Evolutionary conservation across 805 yeast genomes (phyloP).

Genomic region (Suhomyces tanzawaensis): DNA sequence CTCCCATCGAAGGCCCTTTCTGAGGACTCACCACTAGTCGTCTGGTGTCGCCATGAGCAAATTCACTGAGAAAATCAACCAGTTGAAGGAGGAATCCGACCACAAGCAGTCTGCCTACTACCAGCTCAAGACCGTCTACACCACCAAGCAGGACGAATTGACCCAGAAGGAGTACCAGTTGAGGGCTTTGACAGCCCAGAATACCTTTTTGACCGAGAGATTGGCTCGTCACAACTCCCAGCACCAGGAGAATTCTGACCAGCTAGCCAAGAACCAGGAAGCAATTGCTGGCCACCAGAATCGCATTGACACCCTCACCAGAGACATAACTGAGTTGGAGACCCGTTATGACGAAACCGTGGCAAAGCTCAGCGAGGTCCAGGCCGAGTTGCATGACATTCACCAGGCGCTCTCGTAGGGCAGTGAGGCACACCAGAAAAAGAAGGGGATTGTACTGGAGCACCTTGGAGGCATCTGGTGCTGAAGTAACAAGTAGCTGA

Average conservation of each 20-base stretch:
- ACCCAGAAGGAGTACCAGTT: conserved; percentile 15
- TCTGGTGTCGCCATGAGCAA: conserved; percentile 14
- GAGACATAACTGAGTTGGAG: conserved; percentile 13
- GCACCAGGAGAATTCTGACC: conserved; percentile 1
- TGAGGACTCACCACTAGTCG: no score
- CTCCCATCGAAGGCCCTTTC: no score
- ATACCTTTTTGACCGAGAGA: conserved; percentile 8
- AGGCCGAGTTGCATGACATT: conserved; percentile 13
- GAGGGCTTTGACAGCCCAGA: conserved; percentile 10
- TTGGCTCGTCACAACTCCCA: conserved; percentile 7
- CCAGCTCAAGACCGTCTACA: conserved; percentile 11
- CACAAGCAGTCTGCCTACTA: conserved; percentile 11
- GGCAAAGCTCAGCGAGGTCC: conserved; percentile 5
- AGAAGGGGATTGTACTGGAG: no score
- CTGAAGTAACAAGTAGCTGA: no score
- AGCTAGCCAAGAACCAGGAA: conserved; percentile 6
- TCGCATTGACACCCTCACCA: conserved; percentile 4
- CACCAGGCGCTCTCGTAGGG: conserved; percentile 10
- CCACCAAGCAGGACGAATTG: conserved; percentile 8
- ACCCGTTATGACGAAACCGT: conserved; percentile 8
- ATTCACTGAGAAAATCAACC: conserved; percentile 13
- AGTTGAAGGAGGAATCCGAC: conserved; percentile 12
- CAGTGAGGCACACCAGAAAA: no score
- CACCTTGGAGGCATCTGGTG: no score
- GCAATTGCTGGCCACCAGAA: conserved; percentile 4